phyloP scores from a whole-genome alignment of 2,329 filamentous ascomycete genomes.

The Trichoderma aggressivum region DNA sequence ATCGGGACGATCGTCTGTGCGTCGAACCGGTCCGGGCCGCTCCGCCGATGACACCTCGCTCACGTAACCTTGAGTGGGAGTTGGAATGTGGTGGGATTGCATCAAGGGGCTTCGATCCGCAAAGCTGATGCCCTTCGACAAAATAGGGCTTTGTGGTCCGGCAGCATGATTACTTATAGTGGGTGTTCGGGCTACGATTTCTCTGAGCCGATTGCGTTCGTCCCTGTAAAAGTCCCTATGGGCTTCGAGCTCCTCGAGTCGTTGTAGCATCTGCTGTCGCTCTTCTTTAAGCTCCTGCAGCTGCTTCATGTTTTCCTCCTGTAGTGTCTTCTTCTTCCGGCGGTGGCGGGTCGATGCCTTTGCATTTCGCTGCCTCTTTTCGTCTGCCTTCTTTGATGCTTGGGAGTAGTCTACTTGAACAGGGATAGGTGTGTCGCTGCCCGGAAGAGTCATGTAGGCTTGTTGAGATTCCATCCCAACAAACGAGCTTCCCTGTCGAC shows the following conservation, averaged over 20 bases:
- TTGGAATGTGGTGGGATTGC: slow-evolving; percentile 27
- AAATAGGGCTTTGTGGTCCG: slow-evolving; percentile 50
- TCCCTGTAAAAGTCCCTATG: slow-evolving; percentile 71
- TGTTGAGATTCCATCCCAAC: slow-evolving; percentile 35
- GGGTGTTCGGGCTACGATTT: slow-evolving; percentile 60
- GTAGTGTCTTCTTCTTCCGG: slow-evolving; percentile 76
- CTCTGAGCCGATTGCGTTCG: slow-evolving; percentile 68
- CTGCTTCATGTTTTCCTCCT: slow-evolving; percentile 66
- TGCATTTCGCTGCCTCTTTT: slow-evolving; percentile 81
- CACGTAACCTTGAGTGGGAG: slow-evolving; percentile 34
- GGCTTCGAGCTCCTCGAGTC: slow-evolving; percentile 51
- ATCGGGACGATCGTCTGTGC: slow-evolving; percentile 47
- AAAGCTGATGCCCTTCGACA: slow-evolving; percentile 35
- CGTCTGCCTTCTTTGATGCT: slow-evolving; percentile 77
- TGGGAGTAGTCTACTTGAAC: slow-evolving; percentile 77
- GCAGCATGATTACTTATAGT: slow-evolving; percentile 52
- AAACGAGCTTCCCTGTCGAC: slow-evolving; percentile 29
- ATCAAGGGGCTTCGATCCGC: slow-evolving; percentile 37
- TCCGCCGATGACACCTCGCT: slow-evolving; percentile 45
- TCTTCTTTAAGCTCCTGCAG: slow-evolving; percentile 68
- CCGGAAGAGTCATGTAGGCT: slow-evolving; percentile 39
- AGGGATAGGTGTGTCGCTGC: slow-evolving; percentile 42
- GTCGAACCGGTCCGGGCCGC: slow-evolving; percentile 44
- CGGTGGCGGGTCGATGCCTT: slow-evolving; percentile 81
- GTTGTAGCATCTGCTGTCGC: slow-evolving; percentile 60